Conservation (phyloP, 1,139 yeast species). For the Debaryomyces subglobosus region DNA sequence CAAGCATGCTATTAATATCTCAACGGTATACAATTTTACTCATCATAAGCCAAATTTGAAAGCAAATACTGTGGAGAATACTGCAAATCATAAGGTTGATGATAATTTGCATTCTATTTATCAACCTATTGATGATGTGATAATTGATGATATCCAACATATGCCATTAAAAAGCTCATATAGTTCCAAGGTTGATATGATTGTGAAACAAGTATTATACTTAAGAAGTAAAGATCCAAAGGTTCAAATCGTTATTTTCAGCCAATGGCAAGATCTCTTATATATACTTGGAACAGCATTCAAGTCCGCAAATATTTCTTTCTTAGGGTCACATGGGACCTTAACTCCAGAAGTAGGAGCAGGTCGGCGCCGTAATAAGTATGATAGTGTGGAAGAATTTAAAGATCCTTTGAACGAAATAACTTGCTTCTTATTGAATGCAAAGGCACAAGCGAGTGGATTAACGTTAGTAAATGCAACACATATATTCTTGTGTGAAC, state of each 20-base stretch:
- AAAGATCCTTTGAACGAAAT: slow-evolving; percentile 58
- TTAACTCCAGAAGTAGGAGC: slow-evolving; percentile 36
- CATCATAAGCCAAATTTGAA: slow-evolving; percentile 50
- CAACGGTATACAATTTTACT: slow-evolving; percentile 63
- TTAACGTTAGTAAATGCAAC: slow-evolving; percentile 88
- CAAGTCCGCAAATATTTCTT: slow-evolving; percentile 56
- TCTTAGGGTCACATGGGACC: slow-evolving; percentile 46
- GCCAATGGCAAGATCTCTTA: slow-evolving; percentile 84
- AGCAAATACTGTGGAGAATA: slow-evolving; percentile 42
- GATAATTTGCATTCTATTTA: slow-evolving; percentile 47
- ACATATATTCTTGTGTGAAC: slow-evolving; percentile 89
- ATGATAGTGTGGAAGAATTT: slow-evolving; percentile 61
- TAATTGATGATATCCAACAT: slow-evolving; percentile 48
- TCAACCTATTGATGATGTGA: slow-evolving; percentile 44
- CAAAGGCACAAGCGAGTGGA: slow-evolving; percentile 88
- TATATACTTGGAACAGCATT: slow-evolving; percentile 71
- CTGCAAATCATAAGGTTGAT: slow-evolving; percentile 16
- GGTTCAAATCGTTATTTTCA: slow-evolving; percentile 81
- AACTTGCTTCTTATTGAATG: slow-evolving; percentile 85
- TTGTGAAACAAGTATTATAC: slow-evolving; percentile 70
- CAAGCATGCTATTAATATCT: slow-evolving; percentile 47
- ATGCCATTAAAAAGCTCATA: slow-evolving; percentile 52
- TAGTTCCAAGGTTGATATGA: slow-evolving; percentile 86
- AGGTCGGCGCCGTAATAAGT: slow-evolving; percentile 31
- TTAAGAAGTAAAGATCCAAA: slow-evolving; percentile 58